Conservation (phyloP, 2,329 filamentous ascomycete genomes). For the Paramyrothecium sp. region DNA sequence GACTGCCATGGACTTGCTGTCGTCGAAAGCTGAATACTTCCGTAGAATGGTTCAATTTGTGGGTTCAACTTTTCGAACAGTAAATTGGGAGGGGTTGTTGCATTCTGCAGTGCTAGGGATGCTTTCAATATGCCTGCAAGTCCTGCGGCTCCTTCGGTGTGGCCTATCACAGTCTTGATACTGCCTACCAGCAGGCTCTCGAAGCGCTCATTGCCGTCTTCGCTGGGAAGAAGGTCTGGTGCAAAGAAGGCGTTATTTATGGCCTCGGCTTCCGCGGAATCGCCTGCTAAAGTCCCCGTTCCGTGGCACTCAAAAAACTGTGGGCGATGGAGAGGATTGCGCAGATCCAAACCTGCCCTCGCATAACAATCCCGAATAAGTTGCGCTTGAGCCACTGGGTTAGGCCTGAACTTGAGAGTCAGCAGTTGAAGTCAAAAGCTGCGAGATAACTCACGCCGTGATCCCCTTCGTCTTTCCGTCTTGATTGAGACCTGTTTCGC, state of each 20-base stretch:
- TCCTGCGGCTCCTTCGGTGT: slow-evolving; percentile 1
- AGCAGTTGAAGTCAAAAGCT: not conserved
- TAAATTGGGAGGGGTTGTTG: not conserved
- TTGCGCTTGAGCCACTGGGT: slow-evolving; percentile 34
- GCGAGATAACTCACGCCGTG: slow-evolving; percentile 19
- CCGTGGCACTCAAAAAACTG: slow-evolving; percentile 45
- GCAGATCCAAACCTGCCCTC: slow-evolving; percentile 32
- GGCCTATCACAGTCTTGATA: not conserved
- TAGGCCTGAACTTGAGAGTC: slow-evolving; percentile 34
- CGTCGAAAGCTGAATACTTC: not conserved
- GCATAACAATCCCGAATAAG: slow-evolving; percentile 37
- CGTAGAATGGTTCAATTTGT: not conserved
- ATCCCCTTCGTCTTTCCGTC: slow-evolving; percentile 42
- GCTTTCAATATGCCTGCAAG: not conserved
- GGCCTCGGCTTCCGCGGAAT: slow-evolving; percentile 39
- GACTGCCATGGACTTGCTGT: not conserved
- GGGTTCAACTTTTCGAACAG: not conserved
- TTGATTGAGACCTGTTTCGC: slow-evolving; percentile 30
- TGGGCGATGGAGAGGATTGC: slow-evolving; percentile 22
- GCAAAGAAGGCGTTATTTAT: slow-evolving; percentile 39
- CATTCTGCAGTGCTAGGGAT: not conserved
- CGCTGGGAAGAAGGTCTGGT: not conserved
- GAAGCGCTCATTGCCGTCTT: slow-evolving; percentile 5
- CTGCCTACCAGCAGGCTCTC: not conserved
- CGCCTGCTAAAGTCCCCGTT: slow-evolving; percentile 41